Base-by-base conservation (phyloP, 352 stramenopile genomes). In the Peronospora destructor region DNA sequence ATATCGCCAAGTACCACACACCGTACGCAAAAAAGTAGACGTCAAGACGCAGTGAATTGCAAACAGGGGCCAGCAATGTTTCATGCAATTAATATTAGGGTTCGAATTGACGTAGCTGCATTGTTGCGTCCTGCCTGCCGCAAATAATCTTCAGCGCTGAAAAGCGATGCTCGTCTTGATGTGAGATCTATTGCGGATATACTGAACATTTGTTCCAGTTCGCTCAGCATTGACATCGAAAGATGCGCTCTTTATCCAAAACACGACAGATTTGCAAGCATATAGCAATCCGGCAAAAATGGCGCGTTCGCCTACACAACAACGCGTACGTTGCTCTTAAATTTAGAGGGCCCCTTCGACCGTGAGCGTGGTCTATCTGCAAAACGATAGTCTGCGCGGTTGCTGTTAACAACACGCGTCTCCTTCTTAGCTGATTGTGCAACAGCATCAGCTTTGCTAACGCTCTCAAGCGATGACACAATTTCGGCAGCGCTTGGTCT, bases 401-500 rank as follows among this genome's bases (percentile, higher is more conserved):
- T 87, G 71, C 75, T 91, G 59, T 91, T 88, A 16, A 88, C 72
- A 32, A 82, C 68, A 21, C 71, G 64, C 33, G 63, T 71, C 49
- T 84, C 66, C 45, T 83, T 80, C 64, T 87, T 87, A 30, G 67
- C 63, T 41, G 73, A 70, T 48, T 87, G 70, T 21, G 71, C 68
- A 52, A 83, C 63, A 13, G 77, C 64, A 32, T 88, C 80, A 6
- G 72, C 67, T 32, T 87, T 85, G 56, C 73, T 87, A 42, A 91
- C 83, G 45, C 66, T 82, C 51, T 93, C 83, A 7, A 93, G 64
- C 23, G 74, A 80, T 14, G 76, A 76, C 11, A 93, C 83, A 48
- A 93, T 88, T 64, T 93, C 79, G 10, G 79, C 80, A 11, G 83
- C 83, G 4, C 66, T 85, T 28, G 83, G 83, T 32, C 83, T 81